Evolutionary conservation across 2,329 filamentous ascomycete genomes (phyloP), one percentile per base, ranked within the genome.

Genomic region (Davidsoniella neocaledoniae): DNA sequence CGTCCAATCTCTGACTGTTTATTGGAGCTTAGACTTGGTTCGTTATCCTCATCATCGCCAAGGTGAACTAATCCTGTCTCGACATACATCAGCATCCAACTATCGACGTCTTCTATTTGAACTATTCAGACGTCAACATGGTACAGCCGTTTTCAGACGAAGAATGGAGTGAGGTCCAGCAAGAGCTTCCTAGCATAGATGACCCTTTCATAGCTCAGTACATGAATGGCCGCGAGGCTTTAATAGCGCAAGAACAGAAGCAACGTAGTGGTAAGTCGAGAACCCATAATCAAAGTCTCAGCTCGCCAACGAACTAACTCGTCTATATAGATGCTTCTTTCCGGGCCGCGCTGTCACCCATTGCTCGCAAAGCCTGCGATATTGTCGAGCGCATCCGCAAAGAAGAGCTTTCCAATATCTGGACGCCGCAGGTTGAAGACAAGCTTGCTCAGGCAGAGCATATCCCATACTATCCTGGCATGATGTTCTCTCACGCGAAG

Each of bases 401-500:
- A 47, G 76, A 85, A 58, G 90, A 96, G 66, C 76, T 80, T 58
- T 68, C 72, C 48, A 80, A 77, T 2, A 68, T 90, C 53, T 94
- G 87, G 88, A 86, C 80, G 8, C 70, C 75, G 29, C 73, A 77
- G 43, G 76, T 83, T 46, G 83, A 90, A 58, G 79, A 88, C 59
- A 71, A 71, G 42, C 67, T 86, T 2, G 79, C 81, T 3, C 73
- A 75, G 55, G 66, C 76, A 50, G 68, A 65, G n/a, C 63, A 77
- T 57, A 73, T 77, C 54, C 76, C 78, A 56, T 68, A 90, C 46
- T 86, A 83, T 60, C 86, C 86, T 0, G 88, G 88, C 9, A 94
- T 94, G 82, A 91, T 94, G 83, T 95, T 94, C 65, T 80, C 76
- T 36, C 72, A 90, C 36, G 86, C 86, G 57, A 90, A 87, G 63